Base-by-base conservation (phyloP, 2,329 filamentous ascomycete genomes). In the Trichophyton rubrum region DNA sequence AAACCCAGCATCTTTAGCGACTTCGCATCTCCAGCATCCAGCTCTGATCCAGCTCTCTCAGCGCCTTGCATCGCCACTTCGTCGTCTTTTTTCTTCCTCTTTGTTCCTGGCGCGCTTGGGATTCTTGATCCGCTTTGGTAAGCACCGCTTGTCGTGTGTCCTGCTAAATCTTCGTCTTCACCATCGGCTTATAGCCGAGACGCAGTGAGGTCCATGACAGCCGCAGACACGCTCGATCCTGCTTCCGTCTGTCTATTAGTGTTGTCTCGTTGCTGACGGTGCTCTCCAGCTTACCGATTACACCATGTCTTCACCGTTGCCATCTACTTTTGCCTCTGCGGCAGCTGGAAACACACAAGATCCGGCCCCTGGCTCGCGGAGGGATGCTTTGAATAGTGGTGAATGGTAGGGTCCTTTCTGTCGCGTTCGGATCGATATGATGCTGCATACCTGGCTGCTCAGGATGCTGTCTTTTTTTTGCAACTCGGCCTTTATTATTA, bases 251-350 rank as follows among this genome's bases (percentile, higher is more conserved):
- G 13, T 27, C 3, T 43, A 1, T 20, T 43, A 35, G 15, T 13
- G 24, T 43, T 1, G 15, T 20, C 9, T 9, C 9, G 41, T 64
- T 67, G 64, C 55, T 57, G 55, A 57, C 17, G 6, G 2, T 59
- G 27, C 24, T 33, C 35, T 57, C 40, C 55, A 57, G 55, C 63
- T 63, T 62, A 64, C 64, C 61, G 60, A 62, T 63, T 61, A 61
- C 68, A 75, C 67, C 69, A 82, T 90, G 87, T 83, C 86, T 78
- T 84, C 85, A 73, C 85, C 87, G 78, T 82, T 90, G 74, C 85
- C 87, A 69, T 89, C 88, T 68, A 90, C 86, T 80, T 91, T 91
- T 77, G 88, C 88, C 73, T 90, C 88, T 71, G 88, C 88, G 69
- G 88, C 88, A 67, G 87, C 88, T 72, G 87, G 87, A 74, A 87